Percentiles rank a stretch among this genome's conserved stretches.
Conservation (phyloP, 257 asterid genomes). For the Salvia rosmarinus region DNA sequence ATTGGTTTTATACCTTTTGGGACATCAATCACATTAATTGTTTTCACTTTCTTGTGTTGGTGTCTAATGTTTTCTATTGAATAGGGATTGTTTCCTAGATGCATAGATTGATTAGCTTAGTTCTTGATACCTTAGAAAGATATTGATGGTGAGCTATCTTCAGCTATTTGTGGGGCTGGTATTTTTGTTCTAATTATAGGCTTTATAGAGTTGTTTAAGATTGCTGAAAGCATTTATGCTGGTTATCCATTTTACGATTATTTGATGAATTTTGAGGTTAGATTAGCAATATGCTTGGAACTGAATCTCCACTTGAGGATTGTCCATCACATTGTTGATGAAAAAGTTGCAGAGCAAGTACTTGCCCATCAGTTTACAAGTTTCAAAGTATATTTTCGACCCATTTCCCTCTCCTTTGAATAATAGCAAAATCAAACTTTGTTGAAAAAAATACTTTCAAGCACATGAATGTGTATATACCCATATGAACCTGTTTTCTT, state of each 20-base stretch:
- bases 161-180: constrained; percentile 26
- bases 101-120: not conserved
- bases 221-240: constrained; percentile 5
- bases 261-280: not conserved
- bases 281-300: constrained; percentile 14
- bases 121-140: constrained; percentile 23
- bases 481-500: too few relatives aligned
- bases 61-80: not conserved
- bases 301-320: constrained; percentile 6
- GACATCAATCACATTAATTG: not conserved
- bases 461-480: too few relatives aligned
- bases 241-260: not conserved
- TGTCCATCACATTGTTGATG: not conserved
- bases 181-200: constrained; percentile 2
- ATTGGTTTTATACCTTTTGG: not conserved
- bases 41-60: not conserved
- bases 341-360: not conserved
- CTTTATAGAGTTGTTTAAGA: not conserved
- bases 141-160: not conserved
- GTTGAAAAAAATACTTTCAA: not conserved
- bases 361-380: too few relatives aligned
- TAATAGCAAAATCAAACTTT: not conserved
- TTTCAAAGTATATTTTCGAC: too few relatives aligned
- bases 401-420: not conserved
- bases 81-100: constrained; percentile 17